Base-by-base conservation (phyloP, 768 basidiomycete species). In the Calocera cornea region DNA sequence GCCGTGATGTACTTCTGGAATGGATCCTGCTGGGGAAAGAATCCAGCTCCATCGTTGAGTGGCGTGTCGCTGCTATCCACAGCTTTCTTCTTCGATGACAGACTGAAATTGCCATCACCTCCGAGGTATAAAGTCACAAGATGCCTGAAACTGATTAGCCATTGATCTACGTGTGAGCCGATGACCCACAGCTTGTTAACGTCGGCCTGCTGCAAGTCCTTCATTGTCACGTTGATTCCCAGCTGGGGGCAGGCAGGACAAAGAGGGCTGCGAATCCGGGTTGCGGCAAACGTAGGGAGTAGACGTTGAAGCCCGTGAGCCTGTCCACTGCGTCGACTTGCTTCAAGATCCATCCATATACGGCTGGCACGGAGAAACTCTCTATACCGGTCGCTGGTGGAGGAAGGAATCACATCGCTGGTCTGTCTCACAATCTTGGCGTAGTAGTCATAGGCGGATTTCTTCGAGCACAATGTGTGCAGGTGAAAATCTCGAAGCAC, bases 371-470 rank as follows among this genome's bases (percentile, higher is more conserved):
- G 33, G 19, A 67, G 49, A 29, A 63, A 19, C 27, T 34, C 47
- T 65, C 34, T 12, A 34, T 67, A 40, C 5, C 54, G 49, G n/a
- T 38, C 34, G 19, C 64, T 67, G 11, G 50, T 38, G 41, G 11
- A 40, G n/a, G 27, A 10, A 5, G 29, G 41, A 5, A 24, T 24
- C 33, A 38, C 22, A n/a, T 34, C 33, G 50, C 65, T 68, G 12
- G 68, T 68, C 29, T 64, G 47, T 16, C 49, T 33, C n/a, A 36
- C 38, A 33, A 70, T 41, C 27, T 40, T 64, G 17, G 31, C 41
- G 38, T 44, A 24, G 47, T 69, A 70, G 34, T 70, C 69, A 40
- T 69, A 70, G 24, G 69, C 69, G 0, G 70, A 66, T 34, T 69
- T 69, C 65, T 69, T 70, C 17, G 70, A 69, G 19, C 65, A 38